Conservation (phyloP, 768 basidiomycete genomes). For the Hysterangium stoloniferum region DNA sequence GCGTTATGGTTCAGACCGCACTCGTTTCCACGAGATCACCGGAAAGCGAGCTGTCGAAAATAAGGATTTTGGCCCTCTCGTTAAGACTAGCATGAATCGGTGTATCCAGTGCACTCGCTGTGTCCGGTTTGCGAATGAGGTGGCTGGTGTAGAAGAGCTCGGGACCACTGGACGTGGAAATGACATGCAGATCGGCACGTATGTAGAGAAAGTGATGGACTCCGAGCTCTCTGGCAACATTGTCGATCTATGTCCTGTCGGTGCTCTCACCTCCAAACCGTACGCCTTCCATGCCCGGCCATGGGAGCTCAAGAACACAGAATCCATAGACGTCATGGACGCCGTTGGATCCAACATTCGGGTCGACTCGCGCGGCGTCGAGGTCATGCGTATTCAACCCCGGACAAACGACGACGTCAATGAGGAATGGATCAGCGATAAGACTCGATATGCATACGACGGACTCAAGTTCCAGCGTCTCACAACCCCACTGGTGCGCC, state of each 20-base stretch:
- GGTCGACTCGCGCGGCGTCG: slow-evolving; percentile 88
- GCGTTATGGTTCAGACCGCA: slow-evolving; percentile 97
- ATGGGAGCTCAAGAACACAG: slow-evolving; percentile 98
- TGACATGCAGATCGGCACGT: slow-evolving; percentile 97
- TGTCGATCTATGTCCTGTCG: slow-evolving; percentile 95
- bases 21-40: slow-evolving; percentile 95
- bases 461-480: slow-evolving; percentile 93
- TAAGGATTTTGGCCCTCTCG: slow-evolving; percentile 95
- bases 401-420: slow-evolving; percentile 96
- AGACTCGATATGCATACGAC: slow-evolving; percentile 95
- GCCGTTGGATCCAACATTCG: slow-evolving; percentile 96
- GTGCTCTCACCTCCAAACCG: slow-evolving; percentile 95
- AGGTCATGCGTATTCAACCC: slow-evolving; percentile 97
- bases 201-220: slow-evolving; percentile 95
- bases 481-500: slow-evolving; percentile 83
- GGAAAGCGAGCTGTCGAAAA: slow-evolving; percentile 98
- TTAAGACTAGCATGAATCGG: slow-evolving; percentile 98
- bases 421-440: slow-evolving; percentile 99
- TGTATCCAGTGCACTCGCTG: slow-evolving; percentile 99
- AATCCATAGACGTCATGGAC: slow-evolving; percentile 92
- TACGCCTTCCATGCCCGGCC: slow-evolving; percentile 96
- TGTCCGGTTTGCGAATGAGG: slow-evolving; percentile 98
- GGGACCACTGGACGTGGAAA: slow-evolving; percentile 97
- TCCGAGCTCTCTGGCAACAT: slow-evolving; percentile 97
- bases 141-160: slow-evolving; percentile 95